Evolutionary conservation across 1,284 basidiomycete species (phyloP).

Genomic region (Fistulina hepatica): DNA sequence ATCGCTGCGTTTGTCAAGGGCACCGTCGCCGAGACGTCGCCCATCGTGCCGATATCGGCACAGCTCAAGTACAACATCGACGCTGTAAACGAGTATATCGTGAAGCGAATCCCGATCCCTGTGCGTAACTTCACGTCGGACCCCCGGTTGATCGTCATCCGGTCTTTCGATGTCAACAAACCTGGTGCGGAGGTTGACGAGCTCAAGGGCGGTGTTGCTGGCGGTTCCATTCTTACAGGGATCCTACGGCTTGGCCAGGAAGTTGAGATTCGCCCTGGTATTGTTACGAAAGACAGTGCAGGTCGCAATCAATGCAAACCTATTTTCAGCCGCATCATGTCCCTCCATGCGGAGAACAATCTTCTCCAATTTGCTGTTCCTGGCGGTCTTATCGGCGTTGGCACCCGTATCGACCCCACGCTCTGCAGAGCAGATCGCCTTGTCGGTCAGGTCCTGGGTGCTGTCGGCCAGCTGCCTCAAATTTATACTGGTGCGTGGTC

Average conservation of each 20-base stretch:
- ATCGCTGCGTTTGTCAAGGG: constrained; percentile 91
- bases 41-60: constrained; percentile 97
- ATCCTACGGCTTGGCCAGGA: constrained; percentile 87
- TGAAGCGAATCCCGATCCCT: constrained; percentile 92
- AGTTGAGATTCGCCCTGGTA: constrained; percentile 95
- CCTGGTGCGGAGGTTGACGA: constrained; percentile 96
- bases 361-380: constrained; percentile 92
- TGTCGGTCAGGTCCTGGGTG: constrained; percentile 92
- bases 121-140: constrained; percentile 87
- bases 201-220: constrained; percentile 95
- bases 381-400: constrained; percentile 96
- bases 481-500: constrained; percentile 76
- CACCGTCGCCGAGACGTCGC: constrained; percentile 92
- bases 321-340: constrained; percentile 87
- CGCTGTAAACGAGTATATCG: constrained; percentile 99
- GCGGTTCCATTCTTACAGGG: constrained; percentile 91
- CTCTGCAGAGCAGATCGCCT: constrained; percentile 94
- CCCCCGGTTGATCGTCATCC: constrained; percentile 93
- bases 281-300: constrained; percentile 90
- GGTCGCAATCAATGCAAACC: constrained; percentile 90
- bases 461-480: constrained; percentile 86
- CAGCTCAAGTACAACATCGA: constrained; percentile 99
- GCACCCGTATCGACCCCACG: constrained; percentile 93
- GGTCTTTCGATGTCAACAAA: constrained; percentile 99
- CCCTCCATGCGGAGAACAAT: constrained; percentile 92